Evolutionary conservation across 2,329 filamentous ascomycete genomes (phyloP).

Genomic region (Trichoderma endophyticum): DNA sequence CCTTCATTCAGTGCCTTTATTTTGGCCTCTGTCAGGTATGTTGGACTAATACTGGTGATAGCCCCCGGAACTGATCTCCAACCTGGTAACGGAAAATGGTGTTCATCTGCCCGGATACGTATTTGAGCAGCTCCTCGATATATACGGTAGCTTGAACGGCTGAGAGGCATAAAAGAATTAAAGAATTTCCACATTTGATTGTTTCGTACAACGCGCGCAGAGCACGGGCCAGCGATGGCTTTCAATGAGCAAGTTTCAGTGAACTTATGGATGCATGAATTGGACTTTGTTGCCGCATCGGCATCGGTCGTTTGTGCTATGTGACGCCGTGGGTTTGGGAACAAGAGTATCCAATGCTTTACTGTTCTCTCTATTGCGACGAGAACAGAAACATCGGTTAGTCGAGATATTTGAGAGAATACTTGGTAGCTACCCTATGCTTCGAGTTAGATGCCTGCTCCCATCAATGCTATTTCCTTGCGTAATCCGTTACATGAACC

Average conservation of each 20-base stretch:
- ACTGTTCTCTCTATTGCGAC: neutral
- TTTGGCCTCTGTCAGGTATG: neutral
- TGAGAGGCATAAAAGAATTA: slow-evolving; percentile 21
- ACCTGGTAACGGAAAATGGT: slow-evolving; percentile 73
- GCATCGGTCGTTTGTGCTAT: neutral
- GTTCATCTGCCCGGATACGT: slow-evolving; percentile 68
- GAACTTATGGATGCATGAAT: neutral
- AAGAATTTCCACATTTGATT: neutral
- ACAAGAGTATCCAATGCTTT: neutral
- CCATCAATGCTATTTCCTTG: no score
- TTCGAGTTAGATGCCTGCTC: no score
- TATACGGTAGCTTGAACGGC: slow-evolving; percentile 46
- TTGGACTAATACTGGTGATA: slow-evolving; percentile 33
- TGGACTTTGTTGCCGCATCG: neutral
- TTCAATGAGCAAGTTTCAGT: neutral
- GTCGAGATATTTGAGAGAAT: no score
- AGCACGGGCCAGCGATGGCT: neutral
- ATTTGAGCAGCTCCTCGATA: slow-evolving; percentile 67
- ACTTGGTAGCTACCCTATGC: no score
- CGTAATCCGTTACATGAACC: no score
- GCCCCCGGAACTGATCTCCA: slow-evolving; percentile 66
- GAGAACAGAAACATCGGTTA: no score
- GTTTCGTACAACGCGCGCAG: neutral
- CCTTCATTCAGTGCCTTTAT: neutral
- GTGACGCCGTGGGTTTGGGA: neutral